Conservation (phyloP, 2,329 filamentous ascomycete species). For the Ophiocordyceps camponoti-rufipedis region DNA sequence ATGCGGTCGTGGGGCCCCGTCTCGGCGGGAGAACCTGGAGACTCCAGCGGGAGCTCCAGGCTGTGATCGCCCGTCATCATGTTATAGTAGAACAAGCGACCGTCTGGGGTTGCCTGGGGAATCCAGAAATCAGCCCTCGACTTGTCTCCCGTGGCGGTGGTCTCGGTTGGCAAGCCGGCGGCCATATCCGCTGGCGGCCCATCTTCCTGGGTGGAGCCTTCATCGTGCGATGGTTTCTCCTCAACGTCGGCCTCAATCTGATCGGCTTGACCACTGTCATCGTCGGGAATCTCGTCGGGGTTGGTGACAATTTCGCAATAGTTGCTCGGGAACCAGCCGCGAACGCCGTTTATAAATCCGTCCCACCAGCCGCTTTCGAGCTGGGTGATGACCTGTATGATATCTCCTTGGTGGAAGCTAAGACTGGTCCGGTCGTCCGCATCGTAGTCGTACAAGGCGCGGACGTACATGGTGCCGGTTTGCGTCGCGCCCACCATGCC, state of each 20-base stretch:
- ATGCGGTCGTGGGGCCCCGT: constrained; percentile 74
- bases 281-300: constrained; percentile 52
- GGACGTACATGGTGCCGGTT: constrained; percentile 67
- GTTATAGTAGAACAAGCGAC: constrained; percentile 93
- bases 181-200: constrained; percentile 43
- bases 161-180: constrained; percentile 49
- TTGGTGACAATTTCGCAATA: constrained; percentile 80
- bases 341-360: constrained; percentile 87
- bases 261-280: constrained; percentile 33
- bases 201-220: constrained; percentile 47
- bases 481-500: constrained; percentile 40
- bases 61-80: constrained; percentile 90
- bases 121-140: constrained; percentile 97
- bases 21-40: constrained; percentile 63
- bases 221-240: constrained; percentile 47
- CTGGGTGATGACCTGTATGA: constrained; percentile 97
- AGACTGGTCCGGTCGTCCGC: constrained; percentile 92
- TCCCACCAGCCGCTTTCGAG: constrained; percentile 99
- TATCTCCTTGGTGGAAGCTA: constrained; percentile 90
- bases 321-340: constrained; percentile 98
- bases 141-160: constrained; percentile 40
- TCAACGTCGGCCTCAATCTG: constrained; percentile 44
- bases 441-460: constrained; percentile 93
- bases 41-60: constrained; percentile 86
- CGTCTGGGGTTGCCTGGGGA: constrained; percentile 86